These are phyloP conservation scores for Talaromyces sp. DNA, from an alignment of 2,329 filamentous ascomycete species.

Conservation along the genomic window DNA sequence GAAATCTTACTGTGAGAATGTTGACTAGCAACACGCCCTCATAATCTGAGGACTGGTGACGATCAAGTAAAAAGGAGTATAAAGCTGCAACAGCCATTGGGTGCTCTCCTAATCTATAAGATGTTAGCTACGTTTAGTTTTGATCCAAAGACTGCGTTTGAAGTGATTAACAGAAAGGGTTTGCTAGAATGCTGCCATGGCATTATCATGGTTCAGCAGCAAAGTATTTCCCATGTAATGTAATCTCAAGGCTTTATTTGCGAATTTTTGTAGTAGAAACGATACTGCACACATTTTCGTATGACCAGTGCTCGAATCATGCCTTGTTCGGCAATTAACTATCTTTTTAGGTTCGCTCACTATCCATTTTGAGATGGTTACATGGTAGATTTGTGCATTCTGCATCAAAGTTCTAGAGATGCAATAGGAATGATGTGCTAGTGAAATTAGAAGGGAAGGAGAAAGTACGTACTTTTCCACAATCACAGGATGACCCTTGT, in stretches of 20 bases:
- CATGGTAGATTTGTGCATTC: constrained; percentile 34
- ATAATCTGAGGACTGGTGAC: constrained; percentile 47
- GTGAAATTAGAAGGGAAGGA: constrained; percentile 18
- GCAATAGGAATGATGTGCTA: constrained; percentile 27
- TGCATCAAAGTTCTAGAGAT: constrained; percentile 34
- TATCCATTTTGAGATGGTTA: constrained; percentile 33
- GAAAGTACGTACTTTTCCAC: constrained; percentile 48
- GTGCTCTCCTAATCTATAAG: constrained; percentile 47
- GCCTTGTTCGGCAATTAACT: constrained; percentile 15
- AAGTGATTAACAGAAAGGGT: constrained; percentile 8
- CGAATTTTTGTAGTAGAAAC: constrained; percentile 11
- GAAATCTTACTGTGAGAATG: constrained; percentile 42
- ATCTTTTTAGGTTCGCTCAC: constrained; percentile 22
- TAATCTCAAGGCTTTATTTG: constrained; percentile 15
- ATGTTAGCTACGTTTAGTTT: constrained; percentile 20
- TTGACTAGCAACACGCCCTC: constrained; percentile 43
- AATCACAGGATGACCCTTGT: constrained; percentile 45
- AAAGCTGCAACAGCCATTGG: constrained; percentile 46
- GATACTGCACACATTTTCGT: constrained; percentile 7
- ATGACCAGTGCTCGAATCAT: constrained; percentile 13
- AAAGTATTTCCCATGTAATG: constrained; percentile 7
- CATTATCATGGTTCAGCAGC: background rate
- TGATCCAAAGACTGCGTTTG: constrained; percentile 29
- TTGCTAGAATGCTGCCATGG: background rate
- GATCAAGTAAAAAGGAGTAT: constrained; percentile 49